Evolutionary conservation across 2,329 filamentous ascomycete genomes (phyloP), one percentile per base, ranked within the genome.

Genomic region (Botrytis squamosa): DNA sequence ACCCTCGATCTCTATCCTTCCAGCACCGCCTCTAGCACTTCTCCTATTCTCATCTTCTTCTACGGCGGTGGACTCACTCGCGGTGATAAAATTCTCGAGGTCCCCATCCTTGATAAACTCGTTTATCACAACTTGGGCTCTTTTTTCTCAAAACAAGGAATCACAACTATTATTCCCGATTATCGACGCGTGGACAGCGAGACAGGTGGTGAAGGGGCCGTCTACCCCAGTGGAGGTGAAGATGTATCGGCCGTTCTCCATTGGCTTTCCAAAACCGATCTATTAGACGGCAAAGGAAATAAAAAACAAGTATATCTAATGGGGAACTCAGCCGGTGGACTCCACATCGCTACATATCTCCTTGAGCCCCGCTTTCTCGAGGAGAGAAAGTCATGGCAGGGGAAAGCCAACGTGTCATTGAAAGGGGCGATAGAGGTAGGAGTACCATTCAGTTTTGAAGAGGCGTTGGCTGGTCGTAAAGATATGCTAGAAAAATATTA

Each of bases 301-400:
- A 75, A 71, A 29, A 72, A 75, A 18, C 75, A 80, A 63, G 77
- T 81, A 1, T 78, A 76, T 46, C 55, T 81, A 14, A 71, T 79
- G 70, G 80, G 80, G 1, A 81, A 81, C 66, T 81, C 79, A 33
- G 80, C 80, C 2, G 80, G 80, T 2, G 80, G 80, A 9, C 72
- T 81, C 1, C 80, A 81, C 70, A 59, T 77, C 9, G 72, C 76
- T 6, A 81, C 79, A 1, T 81, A 79, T 49, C 44, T 81, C 29
- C 70, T 81, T 55, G 77, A 74, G 18, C 55, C 60, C 3, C 40
- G 36, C 8, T 81, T 79, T 57, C 44, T 74, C 25, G 75, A 70
- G 29, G 75, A 78, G 74, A 78, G 79, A 25, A 71, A 70, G 29
- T 25, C 25, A 4, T 75, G 77, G 52, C 55, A 62, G 18, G 76